phyloP scores from a whole-genome alignment of 805 yeast genomes.

The Lachancea meyersii region DNA sequence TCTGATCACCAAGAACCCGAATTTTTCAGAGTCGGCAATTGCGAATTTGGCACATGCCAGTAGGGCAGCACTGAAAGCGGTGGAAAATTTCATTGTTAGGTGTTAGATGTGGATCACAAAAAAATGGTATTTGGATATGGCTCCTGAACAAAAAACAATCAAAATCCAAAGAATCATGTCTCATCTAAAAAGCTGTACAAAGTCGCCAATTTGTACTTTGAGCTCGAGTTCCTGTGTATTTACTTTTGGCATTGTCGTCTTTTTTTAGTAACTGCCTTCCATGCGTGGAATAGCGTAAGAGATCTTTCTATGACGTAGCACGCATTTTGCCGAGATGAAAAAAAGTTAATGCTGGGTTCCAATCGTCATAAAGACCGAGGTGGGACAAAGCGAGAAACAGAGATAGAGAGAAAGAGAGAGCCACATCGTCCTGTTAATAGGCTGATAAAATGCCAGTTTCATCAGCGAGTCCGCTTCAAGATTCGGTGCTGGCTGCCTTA shows the following conservation, averaged over 20 bases:
- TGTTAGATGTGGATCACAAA: neutral
- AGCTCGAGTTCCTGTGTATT: too few species aligned
- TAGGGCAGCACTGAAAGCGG: slow-evolving; percentile 23
- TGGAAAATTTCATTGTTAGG: slow-evolving; percentile 21
- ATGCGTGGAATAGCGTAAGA: neutral
- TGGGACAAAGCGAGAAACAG: too few species aligned
- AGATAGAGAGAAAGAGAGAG: neutral
- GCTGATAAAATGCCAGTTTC: neutral
- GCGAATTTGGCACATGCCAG: slow-evolving; percentile 23
- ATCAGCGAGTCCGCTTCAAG: too few species aligned
- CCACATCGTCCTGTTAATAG: neutral
- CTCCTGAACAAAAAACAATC: too few species aligned
- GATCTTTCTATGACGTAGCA: neutral
- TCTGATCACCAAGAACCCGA: slow-evolving; percentile 32
- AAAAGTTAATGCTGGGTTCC: neutral
- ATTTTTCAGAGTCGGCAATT: slow-evolving; percentile 35
- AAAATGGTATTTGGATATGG: too few species aligned
- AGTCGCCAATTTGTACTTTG: too few species aligned
- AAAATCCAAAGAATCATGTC: too few species aligned
- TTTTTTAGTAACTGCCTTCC: neutral
- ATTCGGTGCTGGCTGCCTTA: too few species aligned
- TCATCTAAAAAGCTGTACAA: too few species aligned
- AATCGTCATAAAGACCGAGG: too few species aligned
- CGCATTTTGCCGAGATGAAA: neutral
- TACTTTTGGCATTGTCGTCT: too few species aligned